Conservation (phyloP, 2,329 filamentous ascomycete genomes). For the Fusarium sp. region DNA sequence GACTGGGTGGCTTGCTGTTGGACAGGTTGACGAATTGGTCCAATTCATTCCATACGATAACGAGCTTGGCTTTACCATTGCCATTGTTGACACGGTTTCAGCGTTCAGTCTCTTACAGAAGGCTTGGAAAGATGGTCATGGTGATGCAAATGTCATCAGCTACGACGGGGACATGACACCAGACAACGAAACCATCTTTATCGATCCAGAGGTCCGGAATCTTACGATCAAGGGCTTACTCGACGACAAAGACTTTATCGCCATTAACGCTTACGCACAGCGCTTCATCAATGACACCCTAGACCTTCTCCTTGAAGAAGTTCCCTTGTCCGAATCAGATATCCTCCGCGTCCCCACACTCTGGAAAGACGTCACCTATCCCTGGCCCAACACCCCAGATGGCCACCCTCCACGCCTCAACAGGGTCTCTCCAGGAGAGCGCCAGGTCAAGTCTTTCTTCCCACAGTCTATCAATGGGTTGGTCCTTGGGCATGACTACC, state of each 20-base stretch:
- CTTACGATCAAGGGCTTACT: conserved; percentile 28
- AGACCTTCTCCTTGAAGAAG: conserved; percentile 35
- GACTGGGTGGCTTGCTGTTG: conserved; percentile 41
- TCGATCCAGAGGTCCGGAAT: conserved; percentile 4
- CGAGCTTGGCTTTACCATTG: conserved; percentile 42
- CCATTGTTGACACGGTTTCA: conserved; percentile 36
- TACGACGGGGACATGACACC: conserved; percentile 9
- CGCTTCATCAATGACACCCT: conserved; percentile 36
- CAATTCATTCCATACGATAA: conserved; percentile 45
- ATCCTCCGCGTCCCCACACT: conserved; percentile 40
- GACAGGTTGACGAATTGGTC: conserved; percentile 45
- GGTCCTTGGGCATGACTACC: conserved; percentile 35
- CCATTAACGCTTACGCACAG: conserved; percentile 7
- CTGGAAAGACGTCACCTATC: conserved; percentile 14
- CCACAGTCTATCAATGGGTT: conserved; percentile 40
- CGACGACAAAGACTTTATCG: conserved; percentile 16
- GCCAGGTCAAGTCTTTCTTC: conserved; percentile 24
- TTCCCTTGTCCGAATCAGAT: conserved; percentile 35
- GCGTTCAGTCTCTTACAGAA: conserved; percentile 42
- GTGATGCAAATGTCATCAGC: conserved; percentile 16
- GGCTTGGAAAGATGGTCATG: conserved; percentile 40
- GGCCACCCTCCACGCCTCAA: background rate
- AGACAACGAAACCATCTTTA: conserved; percentile 5
- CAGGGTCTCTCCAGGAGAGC: background rate
- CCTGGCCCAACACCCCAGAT: background rate